Percentiles rank a stretch among this genome's conserved stretches.
Evolutionary conservation across 257 asterid species (phyloP).

Genomic region (Fraxinus pennsylvanica): DNA sequence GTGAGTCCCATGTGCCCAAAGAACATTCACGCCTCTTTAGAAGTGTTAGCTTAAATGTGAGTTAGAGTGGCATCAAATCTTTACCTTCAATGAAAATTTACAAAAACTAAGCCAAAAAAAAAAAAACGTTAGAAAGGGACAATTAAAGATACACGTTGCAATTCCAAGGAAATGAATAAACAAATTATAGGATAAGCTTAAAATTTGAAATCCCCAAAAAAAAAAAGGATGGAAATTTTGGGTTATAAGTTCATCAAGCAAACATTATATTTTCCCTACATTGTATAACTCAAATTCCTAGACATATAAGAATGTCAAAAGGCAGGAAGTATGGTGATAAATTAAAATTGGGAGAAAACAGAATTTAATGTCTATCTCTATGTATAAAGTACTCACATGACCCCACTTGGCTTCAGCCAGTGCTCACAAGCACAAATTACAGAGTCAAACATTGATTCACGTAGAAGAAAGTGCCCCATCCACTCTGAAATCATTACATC

Average conservation of each 20-base stretch:
- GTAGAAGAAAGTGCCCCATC: slow-evolving; percentile 98
- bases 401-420: slow-evolving; percentile 89
- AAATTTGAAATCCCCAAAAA: not conserved
- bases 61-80: not conserved
- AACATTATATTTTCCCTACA: not conserved
- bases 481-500: slow-evolving; percentile 95
- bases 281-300: not conserved
- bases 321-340: not conserved
- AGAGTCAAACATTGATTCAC: slow-evolving; percentile 99
- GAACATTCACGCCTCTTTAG: not conserved
- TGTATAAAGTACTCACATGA: slow-evolving; percentile 63
- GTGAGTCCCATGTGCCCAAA: not conserved
- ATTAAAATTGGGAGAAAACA: slow-evolving; percentile 1
- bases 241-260: not conserved
- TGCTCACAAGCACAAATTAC: slow-evolving; percentile 89
- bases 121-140: not conserved
- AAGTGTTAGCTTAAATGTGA: not conserved
- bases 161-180: not conserved
- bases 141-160: not conserved
- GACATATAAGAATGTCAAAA: not conserved
- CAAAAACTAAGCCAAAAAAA: not conserved
- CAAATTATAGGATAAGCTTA: not conserved
- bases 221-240: not conserved
- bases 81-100: not conserved
- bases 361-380: not conserved